Base-by-base conservation (phyloP, 2,329 filamentous ascomycete species). In the Xylaria sp. region DNA sequence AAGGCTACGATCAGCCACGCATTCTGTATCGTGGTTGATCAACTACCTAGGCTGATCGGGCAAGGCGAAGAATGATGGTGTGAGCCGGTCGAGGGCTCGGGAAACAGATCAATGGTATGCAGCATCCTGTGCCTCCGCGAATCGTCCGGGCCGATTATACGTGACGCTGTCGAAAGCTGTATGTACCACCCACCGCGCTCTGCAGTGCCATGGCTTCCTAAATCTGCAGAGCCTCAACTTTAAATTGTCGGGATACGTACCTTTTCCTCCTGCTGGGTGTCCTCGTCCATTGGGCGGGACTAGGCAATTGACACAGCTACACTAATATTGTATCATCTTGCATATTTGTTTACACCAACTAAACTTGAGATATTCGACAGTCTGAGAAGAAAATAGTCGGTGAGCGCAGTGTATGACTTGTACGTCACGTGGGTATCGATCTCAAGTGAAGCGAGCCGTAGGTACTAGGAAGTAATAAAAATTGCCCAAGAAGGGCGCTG, bases 161-260 rank as follows among this genome's bases (percentile, higher is more conserved):
- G 24, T 27, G 24, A 54, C 39, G 56, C 51, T 21, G 39, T 32
- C 4, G 32, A 60, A 39, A 53, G 55, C 24, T 27, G 45, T 65
- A 42, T 54, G 66, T 65, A 50, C 57, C 47, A 61, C 57, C 17
- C 47, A 61, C 57, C 17, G 34, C 45, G 27, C 57, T 58, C 17
- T 47, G 45, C 54, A 54, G 53, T 48, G n/a, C 51, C 30, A 54
- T 50, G 39, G 39, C 27, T 45, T 69, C 55, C 17, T n/a, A 36
- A 42, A 21, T 65, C 24, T 65, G 47, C 62, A 66, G 63, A 69
- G 67, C 67, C 63, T 69, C 67, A 63, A 62, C 54, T 57, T 50
- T 59, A 63, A 53, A 51, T 48, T n/a, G 54, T 34, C 19, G 19
- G 39, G 36, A 42, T 21, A 47, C 17, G 42, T 47, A 47, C 34